These are phyloP conservation scores for Fusarium praegraminearum DNA, from an alignment of 2,329 filamentous ascomycete species.

Conservation along the genomic window DNA sequence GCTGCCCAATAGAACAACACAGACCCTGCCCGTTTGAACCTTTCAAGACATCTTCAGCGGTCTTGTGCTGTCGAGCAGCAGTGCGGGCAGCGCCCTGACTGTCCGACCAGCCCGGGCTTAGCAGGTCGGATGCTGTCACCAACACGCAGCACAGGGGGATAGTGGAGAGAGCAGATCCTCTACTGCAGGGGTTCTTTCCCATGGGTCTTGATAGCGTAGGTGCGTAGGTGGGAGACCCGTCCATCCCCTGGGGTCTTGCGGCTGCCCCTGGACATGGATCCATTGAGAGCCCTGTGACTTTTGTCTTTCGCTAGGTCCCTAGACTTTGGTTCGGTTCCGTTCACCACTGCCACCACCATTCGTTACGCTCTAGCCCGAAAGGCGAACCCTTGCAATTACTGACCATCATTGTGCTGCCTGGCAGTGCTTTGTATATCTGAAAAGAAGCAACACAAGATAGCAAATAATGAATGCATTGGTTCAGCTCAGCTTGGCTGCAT, in stretches of 20 bases:
- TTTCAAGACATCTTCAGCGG: constrained; percentile 40
- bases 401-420: not conserved
- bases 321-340: constrained; percentile 25
- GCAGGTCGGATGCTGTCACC: not conserved
- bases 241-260: constrained; percentile 15
- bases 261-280: constrained; percentile 34
- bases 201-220: constrained; percentile 4
- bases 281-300: not conserved
- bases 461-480: not conserved
- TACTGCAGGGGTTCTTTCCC: constrained; percentile 28
- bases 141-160: not conserved
- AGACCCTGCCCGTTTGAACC: constrained; percentile 13
- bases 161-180: constrained; percentile 36
- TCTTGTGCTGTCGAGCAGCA: constrained; percentile 4
- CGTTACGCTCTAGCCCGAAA: constrained; percentile 33
- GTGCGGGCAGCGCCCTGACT: constrained; percentile 6
- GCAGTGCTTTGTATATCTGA: not conserved
- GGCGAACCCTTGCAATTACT: constrained; percentile 19
- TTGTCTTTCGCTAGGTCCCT: not conserved
- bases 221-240: not conserved
- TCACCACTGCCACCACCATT: constrained; percentile 43
- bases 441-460: not conserved
- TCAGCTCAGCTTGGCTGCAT: not conserved
- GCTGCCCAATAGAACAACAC: constrained; percentile 31
- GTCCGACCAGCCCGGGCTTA: constrained; percentile 23